Percentiles rank a stretch among this genome's conserved stretches.
Conservation (phyloP, 441 rosid species). For the Bruguiera hainesii region DNA sequence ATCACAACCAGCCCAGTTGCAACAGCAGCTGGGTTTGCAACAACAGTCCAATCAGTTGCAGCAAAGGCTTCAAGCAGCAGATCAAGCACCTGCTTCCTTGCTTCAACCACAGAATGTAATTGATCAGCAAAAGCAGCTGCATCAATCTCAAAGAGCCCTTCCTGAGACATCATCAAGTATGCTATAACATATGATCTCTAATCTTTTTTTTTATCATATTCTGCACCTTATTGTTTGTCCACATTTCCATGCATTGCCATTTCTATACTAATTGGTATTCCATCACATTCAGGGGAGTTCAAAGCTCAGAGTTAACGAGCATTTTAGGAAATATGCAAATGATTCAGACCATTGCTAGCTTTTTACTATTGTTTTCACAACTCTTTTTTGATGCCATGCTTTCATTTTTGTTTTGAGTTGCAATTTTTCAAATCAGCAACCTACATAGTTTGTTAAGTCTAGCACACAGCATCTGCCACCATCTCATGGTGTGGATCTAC, state of each 20-base stretch:
- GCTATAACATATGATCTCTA: slow-evolving; percentile 21
- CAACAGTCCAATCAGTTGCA: slow-evolving; percentile 66
- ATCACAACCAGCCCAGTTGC: slow-evolving; percentile 49
- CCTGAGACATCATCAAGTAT: slow-evolving; percentile 86
- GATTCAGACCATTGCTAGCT: background rate
- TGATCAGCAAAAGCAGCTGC: slow-evolving; percentile 87
- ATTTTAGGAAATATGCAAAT: slow-evolving; percentile 1
- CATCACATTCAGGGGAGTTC: background rate
- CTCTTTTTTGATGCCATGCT: background rate
- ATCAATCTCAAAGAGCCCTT: slow-evolving; percentile 67
- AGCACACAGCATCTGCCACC: background rate
- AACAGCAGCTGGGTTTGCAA: slow-evolving; percentile 57
- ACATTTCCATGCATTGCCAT: background rate
- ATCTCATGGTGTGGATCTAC: background rate
- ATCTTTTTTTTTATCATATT: slow-evolving; percentile 7
- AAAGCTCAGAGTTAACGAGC: background rate
- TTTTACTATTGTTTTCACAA: background rate
- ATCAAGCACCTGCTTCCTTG: slow-evolving; percentile 67
- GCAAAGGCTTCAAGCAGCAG: slow-evolving; percentile 73
- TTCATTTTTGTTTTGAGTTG: background rate
- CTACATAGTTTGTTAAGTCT: background rate
- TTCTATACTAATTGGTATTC: background rate
- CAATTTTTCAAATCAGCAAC: too few relatives aligned
- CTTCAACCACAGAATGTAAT: slow-evolving; percentile 73
- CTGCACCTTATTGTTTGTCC: slow-evolving; percentile 4